Percentiles rank a stretch among this genome's conserved stretches.
These are phyloP conservation scores for Boletus semigastroideus DNA, from an alignment of 1,284 basidiomycete species.

Conservation along the genomic window DNA sequence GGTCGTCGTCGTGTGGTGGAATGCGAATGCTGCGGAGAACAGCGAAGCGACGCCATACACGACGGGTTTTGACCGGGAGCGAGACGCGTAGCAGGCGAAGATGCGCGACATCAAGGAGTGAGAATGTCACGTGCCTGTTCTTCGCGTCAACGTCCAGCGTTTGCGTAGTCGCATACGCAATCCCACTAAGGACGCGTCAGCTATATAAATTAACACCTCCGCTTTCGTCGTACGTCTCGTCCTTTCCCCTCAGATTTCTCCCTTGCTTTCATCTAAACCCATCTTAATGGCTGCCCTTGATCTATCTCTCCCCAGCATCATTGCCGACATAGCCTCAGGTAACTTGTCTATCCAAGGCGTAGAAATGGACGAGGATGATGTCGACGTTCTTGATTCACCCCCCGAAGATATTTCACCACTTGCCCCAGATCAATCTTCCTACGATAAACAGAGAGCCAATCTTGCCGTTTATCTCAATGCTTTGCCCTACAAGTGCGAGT, in stretches of 20 bases:
- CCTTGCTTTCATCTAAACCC: slow-evolving; percentile 22
- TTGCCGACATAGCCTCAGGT: slow-evolving; percentile 29
- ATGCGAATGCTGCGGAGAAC: slow-evolving; percentile 32
- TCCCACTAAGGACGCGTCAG: slow-evolving; percentile 29
- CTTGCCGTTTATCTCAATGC: slow-evolving; percentile 64
- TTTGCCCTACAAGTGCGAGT: slow-evolving; percentile 80
- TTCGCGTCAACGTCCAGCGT: too few species aligned
- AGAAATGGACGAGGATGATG: slow-evolving; percentile 36
- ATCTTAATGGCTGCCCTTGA: slow-evolving; percentile 26
- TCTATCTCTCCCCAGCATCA: slow-evolving; percentile 24
- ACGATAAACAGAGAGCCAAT: slow-evolving; percentile 56
- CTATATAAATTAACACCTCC: slow-evolving; percentile 21
- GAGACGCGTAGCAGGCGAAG: slow-evolving; percentile 1
- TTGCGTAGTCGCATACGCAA: slow-evolving; percentile 13
- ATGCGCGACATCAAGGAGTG: slow-evolving; percentile 17
- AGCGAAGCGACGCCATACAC: slow-evolving; percentile 38
- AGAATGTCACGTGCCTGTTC: slow-evolving; percentile 18
- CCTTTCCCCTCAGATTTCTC: slow-evolving; percentile 14
- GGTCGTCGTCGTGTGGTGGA: slow-evolving; percentile 21
- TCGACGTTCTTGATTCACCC: slow-evolving; percentile 35
- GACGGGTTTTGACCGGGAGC: slow-evolving; percentile 21
- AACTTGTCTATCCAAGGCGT: slow-evolving; percentile 27
- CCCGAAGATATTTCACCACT: slow-evolving; percentile 23
- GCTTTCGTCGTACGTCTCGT: slow-evolving; percentile 28
- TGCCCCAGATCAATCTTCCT: slow-evolving; percentile 30